A percentile compares a stretch with the other conserved stretches of the same genome.
phyloP scores from a whole-genome alignment of 352 stramenopile species.

The Phytophthora ramorum region DNA sequence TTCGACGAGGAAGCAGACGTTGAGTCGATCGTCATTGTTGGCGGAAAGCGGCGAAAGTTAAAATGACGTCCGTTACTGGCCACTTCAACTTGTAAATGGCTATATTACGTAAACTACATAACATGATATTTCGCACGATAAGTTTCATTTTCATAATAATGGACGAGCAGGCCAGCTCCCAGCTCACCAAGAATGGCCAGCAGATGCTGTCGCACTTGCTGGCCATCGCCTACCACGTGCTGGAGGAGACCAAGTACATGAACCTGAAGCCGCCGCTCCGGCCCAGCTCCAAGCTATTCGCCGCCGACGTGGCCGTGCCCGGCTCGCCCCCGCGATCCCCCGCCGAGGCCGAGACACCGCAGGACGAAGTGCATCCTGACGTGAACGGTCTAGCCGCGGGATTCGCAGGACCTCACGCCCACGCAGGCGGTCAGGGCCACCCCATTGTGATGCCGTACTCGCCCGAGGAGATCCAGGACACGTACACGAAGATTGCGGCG shows the following conservation, averaged over 20 bases:
- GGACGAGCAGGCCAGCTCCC: constrained; percentile 31
- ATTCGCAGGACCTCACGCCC: constrained; percentile 35
- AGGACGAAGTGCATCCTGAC: constrained; percentile 56
- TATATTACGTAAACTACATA: constrained; percentile 1
- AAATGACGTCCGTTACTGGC: constrained; percentile 12
- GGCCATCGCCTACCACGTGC: constrained; percentile 77
- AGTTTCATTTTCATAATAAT: constrained; percentile 17
- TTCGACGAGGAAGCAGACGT: constrained; percentile 31
- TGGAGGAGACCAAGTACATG: constrained; percentile 85
- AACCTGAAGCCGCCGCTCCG: constrained; percentile 86
- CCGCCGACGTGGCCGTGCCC: constrained; percentile 42
- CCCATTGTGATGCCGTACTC: constrained; percentile 69
- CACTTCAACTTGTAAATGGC: constrained; percentile 15
- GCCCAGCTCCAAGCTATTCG: constrained; percentile 80
- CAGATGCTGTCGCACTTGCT: constrained; percentile 76
- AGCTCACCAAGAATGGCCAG: constrained; percentile 47
- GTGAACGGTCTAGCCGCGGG: constrained; percentile 53
- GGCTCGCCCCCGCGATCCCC: constrained; percentile 41
- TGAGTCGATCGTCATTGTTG: constrained; percentile 23
- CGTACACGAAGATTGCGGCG: constrained; percentile 82
- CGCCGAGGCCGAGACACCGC: constrained; percentile 39
- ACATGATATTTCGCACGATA: neutral
- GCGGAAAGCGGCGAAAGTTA: neutral
- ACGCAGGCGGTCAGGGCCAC: constrained; percentile 37
- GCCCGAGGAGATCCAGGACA: constrained; percentile 88